Base-by-base conservation (phyloP, 2,329 filamentous ascomycete species). In the Neoarthrinium moseri region DNA sequence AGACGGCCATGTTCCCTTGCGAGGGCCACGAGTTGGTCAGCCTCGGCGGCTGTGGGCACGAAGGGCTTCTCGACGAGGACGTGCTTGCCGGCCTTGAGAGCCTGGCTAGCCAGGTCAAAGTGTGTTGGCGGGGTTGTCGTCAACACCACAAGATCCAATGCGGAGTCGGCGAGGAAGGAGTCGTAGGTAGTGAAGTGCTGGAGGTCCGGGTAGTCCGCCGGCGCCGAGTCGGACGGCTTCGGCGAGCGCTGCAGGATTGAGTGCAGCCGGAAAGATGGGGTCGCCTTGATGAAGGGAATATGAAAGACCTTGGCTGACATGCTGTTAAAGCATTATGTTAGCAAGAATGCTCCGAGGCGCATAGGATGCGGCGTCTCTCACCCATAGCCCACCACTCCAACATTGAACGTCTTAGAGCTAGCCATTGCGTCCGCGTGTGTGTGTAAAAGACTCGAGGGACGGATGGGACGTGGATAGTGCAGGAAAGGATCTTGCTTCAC, bases 51-150 rank as follows among this genome's bases (percentile, higher is more conserved):
- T 2, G 83, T 87, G 17, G 87, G 84, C 11, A 89, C 86, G 62
- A 92, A 92, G 3, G 89, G 89, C 72, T 92, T 92, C 71, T 92
- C 89, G 39, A 87, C 85, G 43, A 92, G 73, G 21, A 91, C 85
- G 64, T 92, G 84, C 71, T 91, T 91, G 56, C 84, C 84, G 8
- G 78, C 72, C 60, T 85, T 74, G 38, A 92, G 73, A 0, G 85
- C 83, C 42, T 78, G 65, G 63, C 82, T 83, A 27, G 81, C 73
- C 55, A 91, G 72, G 13, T 72, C 63, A 60, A 82, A 87, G 70
- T 92, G 89, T 10, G 81, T 84, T 51, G 84, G 76, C 1, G 88
- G 88, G 0, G 86, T 81, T 1, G 86, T 90, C 43, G 83, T 83
- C 50, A 94, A 68, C 54, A 90, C 73, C 24, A 91, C 78, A 15